Conservation (phyloP, 202 grass and related monocot species). For the Digitaria exilis region DNA sequence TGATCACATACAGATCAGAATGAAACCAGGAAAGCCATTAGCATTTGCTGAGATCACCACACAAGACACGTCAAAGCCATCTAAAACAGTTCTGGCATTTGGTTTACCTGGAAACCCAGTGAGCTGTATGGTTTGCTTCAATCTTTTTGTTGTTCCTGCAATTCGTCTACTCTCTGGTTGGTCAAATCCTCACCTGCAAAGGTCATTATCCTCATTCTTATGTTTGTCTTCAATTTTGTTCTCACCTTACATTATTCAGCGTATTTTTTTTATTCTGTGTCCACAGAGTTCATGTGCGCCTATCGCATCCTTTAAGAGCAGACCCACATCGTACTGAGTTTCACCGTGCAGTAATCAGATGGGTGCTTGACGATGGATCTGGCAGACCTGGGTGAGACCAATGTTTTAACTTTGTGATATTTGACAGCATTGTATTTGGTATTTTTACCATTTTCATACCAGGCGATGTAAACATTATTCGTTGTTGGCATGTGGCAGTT, state of each 20-base stretch:
- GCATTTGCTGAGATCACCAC: conserved; percentile 66
- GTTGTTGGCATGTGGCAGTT: conserved; percentile 45
- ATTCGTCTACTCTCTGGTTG: conserved; percentile 75
- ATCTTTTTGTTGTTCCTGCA: conserved; percentile 84
- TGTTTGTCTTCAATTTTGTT: conserved; percentile 4
- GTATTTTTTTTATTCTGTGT: conserved; percentile 33
- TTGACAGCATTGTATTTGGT: conserved; percentile 9
- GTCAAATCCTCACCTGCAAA: conserved; percentile 76
- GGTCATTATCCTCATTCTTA: conserved; percentile 48
- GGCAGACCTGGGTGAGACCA: conserved; percentile 77
- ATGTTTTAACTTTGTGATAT: conserved; percentile 16
- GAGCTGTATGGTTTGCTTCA: conserved; percentile 94
- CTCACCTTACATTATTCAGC: neutral
- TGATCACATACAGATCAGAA: conserved; percentile 55
- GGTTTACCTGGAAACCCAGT: conserved; percentile 99
- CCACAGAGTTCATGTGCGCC: conserved; percentile 66
- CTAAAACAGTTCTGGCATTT: conserved; percentile 78
- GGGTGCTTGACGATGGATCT: conserved; percentile 89
- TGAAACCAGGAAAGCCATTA: conserved; percentile 97
- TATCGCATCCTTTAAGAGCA: conserved; percentile 66
- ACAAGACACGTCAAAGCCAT: conserved; percentile 47
- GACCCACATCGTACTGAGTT: conserved; percentile 66
- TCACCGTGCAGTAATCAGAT: conserved; percentile 82
- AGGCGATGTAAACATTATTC: conserved; percentile 7
- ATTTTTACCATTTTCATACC: neutral